Evolutionary conservation across 441 rosid genomes (phyloP).

Genomic region (Hura crepitans): DNA sequence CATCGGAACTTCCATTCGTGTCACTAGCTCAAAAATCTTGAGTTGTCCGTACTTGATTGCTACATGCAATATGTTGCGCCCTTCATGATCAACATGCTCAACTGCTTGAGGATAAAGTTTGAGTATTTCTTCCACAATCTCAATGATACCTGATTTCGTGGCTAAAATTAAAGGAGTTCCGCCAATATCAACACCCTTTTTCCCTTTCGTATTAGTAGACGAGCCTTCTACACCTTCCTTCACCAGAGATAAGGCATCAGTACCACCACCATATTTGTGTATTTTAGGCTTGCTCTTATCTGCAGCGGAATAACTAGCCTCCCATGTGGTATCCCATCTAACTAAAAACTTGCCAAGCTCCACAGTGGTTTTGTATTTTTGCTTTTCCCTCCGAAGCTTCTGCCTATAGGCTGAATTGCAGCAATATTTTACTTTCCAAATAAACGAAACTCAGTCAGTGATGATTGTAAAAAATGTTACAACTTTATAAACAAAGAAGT

Average conservation of each 20-base stretch:
- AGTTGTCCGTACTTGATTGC: slow-evolving; percentile 21
- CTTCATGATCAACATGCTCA: slow-evolving; percentile 24
- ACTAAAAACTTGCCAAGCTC: slow-evolving; percentile 21
- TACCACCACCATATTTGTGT: slow-evolving; percentile 6
- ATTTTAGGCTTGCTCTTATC: slow-evolving; percentile 22
- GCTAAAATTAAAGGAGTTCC: slow-evolving; percentile 27
- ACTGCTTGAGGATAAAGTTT: slow-evolving; percentile 18
- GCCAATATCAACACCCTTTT: not conserved
- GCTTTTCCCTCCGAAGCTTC: not conserved
- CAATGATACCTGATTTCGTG: slow-evolving; percentile 21
- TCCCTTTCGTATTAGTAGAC: not conserved
- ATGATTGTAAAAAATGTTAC: not conserved
- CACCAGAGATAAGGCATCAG: not conserved
- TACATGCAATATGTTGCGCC: slow-evolving; percentile 22
- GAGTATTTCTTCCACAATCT: slow-evolving; percentile 21
- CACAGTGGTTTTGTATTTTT: slow-evolving; percentile 2
- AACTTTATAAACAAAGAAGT: too few species aligned
- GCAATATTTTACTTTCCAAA: slow-evolving; percentile 1
- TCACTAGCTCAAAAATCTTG: slow-evolving; percentile 19
- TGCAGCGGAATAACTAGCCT: not conserved
- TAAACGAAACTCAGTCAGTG: not conserved
- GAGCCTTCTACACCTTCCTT: slow-evolving; percentile 3
- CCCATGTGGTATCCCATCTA: slow-evolving; percentile 22
- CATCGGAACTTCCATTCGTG: slow-evolving; percentile 14
- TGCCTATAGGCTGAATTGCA: not conserved